phyloP scores from a whole-genome alignment of 495 filamentous ascomycete genomes.

The Pyrenopolyporus hunteri region DNA sequence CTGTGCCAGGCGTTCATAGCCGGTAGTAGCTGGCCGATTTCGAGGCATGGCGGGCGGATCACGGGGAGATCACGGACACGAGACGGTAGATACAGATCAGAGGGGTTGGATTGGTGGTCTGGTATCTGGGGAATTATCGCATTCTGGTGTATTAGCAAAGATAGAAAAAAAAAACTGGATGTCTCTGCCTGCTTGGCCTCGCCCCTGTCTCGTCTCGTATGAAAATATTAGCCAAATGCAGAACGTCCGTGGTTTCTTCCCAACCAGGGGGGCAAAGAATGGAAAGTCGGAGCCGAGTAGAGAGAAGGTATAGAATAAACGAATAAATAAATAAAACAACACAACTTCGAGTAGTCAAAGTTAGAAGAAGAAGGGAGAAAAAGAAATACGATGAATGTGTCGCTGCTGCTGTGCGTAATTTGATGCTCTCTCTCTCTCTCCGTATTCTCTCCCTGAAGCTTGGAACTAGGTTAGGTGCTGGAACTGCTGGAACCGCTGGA shows the following conservation, averaged over 20 bases:
- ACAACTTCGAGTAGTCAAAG: background rate
- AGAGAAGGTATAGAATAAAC: conserved; percentile 20
- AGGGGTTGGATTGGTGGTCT: background rate
- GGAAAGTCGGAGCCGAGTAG: conserved; percentile 11
- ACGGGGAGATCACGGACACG: background rate
- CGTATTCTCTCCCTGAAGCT: too few relatives aligned
- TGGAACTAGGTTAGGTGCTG: too few relatives aligned
- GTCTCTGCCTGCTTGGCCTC: conserved; percentile 11
- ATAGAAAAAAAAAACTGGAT: background rate
- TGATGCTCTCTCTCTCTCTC: background rate
- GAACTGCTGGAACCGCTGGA: too few relatives aligned
- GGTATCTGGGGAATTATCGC: conserved; percentile 13
- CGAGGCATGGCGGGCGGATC: conserved; percentile 44
- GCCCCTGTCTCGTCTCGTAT: conserved; percentile 37
- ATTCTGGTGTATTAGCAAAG: conserved; percentile 14
- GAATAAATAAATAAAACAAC: background rate
- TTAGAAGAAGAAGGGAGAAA: background rate
- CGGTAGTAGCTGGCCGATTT: conserved; percentile 75
- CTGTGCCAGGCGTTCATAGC: conserved; percentile 90
- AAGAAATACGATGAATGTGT: background rate
- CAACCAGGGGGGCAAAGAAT: conserved; percentile 24
- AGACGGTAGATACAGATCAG: background rate
- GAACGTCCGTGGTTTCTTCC: conserved; percentile 17
- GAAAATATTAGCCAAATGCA: conserved; percentile 20
- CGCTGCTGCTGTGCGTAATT: conserved; percentile 1